Evolutionary conservation across 495 filamentous ascomycete species (phyloP), one percentile per base, ranked within the genome.

Genomic region (Cladorrhinum samala): DNA sequence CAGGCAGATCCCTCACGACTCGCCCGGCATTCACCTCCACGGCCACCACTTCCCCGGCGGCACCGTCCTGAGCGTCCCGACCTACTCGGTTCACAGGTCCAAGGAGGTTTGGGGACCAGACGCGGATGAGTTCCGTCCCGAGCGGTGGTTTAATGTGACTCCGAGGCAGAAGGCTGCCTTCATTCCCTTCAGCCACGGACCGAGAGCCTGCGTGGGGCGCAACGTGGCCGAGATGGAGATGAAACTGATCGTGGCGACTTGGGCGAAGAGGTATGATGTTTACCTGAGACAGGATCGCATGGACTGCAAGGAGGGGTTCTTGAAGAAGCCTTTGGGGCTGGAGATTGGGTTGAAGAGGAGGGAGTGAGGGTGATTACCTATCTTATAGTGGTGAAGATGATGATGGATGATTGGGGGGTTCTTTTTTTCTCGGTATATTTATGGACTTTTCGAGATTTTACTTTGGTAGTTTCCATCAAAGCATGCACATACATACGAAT

Each of bases 171-270:
- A 89, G 70, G 77, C 77, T 16, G 84, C 85, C 0, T 96, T 96
- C 57, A 78, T 96, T 46, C 91, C 91, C 0, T 96, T 96, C 66
- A 85, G 80, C 54, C 79, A 87, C 45, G 91, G 91, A 0, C 89
- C 91, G 1, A 69, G 90, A 16, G 79, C 85, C 4, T 95, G 90
- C 57, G 88, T 95, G 14, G 90, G 90, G 0, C 68, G 88, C 44
- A 93, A 91, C 64, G 86, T 96, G 17, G 91, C 91, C 0, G 91
- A 95, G 78, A 94, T 96, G 89, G 91, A 95, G 66, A 74, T 96
- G 71, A 83, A 85, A 56, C 76, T 91, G 45, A 93, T 94, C 52
- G 83, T 83, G 37, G 79, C 78, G 2, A 89, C 87, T 14, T 86
- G 91, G 63, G 88, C 86, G 65, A 68, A 82, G 23, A 68, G 86